Base-by-base conservation (phyloP, 148 eudicot genomes). In the Polygonum maritimum region DNA sequence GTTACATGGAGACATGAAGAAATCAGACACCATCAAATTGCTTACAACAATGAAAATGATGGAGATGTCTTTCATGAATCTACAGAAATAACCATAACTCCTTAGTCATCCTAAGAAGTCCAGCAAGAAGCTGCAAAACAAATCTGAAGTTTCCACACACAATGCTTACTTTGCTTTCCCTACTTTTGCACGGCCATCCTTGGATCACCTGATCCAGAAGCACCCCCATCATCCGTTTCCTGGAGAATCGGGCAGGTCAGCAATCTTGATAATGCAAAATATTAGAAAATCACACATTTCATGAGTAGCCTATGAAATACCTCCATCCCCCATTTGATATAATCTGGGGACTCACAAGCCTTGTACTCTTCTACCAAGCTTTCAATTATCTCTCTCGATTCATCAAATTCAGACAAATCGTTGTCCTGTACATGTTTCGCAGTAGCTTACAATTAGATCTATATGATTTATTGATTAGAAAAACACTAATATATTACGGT, bases 251-350 rank as follows among this genome's bases (percentile, higher is more conserved):
- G 48, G 69, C 21, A 19, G 48, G 33, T 5, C 21, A 12, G 62
- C 9, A 48, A 48, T 48, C 4, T 19, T 1, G 35, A 36, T 1
- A 41, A 26, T 26, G 16, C 77, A 31, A 62, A 13, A 26, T 63
- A 67, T 21, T 26, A 48, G 41, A 54, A 48, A 75, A 77, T 3
- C 71, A 14, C 7, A 36, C 40, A 11, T 39, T 15, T 35, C 80
- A 41, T 36, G 45, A 16, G 76, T 74, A 74, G 16, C 39, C 51
- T 63, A 10, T n/a, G 16, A 44, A 44, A 41, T 82, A 92, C 99
- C 99, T 96, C 97, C 97, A 96, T 88, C 81, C 99, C 99, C 99
- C 99, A 96, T 87, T 96, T 92, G 87, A 91, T 92, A 85, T 92
- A 96, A 82, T 96, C 98, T 35, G 97, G 94, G 76, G 99, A 96